Percentiles rank a stretch among this genome's conserved stretches.
Conservation (phyloP, 2,329 filamentous ascomycete genomes). For the Claviceps maximensis region DNA sequence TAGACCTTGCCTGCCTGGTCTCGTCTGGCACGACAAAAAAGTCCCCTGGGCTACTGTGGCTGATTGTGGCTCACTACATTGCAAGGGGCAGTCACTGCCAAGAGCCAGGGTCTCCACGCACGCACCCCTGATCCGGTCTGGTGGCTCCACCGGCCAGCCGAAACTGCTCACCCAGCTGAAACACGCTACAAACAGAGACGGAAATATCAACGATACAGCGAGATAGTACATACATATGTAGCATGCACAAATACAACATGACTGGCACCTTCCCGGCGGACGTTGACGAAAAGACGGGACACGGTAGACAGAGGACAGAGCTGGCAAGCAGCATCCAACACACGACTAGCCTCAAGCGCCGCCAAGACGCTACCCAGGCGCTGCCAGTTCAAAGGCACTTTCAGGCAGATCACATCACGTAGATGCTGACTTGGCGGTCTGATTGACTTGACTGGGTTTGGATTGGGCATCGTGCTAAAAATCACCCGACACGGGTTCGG, state of each 20-base stretch:
- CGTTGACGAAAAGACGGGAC: background rate
- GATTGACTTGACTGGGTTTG: background rate
- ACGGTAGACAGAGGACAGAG: background rate
- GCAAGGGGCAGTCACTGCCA: no score
- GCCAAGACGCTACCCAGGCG: no score
- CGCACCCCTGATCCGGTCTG: background rate
- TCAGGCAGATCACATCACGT: background rate
- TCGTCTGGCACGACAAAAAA: no score
- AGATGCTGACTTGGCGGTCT: no score
- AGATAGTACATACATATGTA: no score
- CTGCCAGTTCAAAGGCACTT: no score
- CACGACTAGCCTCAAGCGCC: no score
- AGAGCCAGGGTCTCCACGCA: background rate
- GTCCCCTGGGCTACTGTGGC: no score
- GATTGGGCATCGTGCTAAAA: no score
- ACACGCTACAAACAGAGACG: background rate
- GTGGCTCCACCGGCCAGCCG: background rate
- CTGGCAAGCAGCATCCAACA: background rate
- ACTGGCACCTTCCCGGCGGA: background rate
- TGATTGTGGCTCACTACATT: no score
- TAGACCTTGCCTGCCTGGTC: no score
- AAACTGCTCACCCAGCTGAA: background rate
- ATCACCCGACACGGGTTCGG: background rate
- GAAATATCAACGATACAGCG: background rate
- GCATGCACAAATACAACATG: background rate